Conservation (phyloP, 2,329 filamentous ascomycete species). For the Colletotrichum costaricense region DNA sequence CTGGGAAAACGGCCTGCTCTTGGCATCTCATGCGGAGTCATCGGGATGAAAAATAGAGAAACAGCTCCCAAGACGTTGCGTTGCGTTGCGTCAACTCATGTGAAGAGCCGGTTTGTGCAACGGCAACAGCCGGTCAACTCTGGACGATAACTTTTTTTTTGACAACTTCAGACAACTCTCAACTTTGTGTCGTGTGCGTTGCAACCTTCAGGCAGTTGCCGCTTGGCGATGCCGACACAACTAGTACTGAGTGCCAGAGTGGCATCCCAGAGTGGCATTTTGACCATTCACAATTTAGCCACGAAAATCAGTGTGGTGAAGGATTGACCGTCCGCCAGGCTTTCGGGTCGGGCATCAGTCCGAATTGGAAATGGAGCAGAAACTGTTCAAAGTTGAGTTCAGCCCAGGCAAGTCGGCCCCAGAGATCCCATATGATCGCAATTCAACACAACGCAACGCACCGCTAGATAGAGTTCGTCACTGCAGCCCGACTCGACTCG, state of each 20-base stretch:
- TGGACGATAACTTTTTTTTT: neutral
- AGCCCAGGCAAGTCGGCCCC: neutral
- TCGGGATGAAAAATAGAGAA: constrained; percentile 11
- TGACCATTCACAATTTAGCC: neutral
- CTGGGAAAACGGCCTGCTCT: constrained; percentile 3
- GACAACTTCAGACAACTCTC: neutral
- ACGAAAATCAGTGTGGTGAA: neutral
- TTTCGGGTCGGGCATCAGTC: constrained; percentile 9
- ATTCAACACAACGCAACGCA: constrained; percentile 1
- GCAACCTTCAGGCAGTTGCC: constrained; percentile 3
- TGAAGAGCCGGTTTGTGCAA: constrained; percentile 7
- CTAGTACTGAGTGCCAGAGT: neutral
- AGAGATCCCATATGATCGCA: neutral
- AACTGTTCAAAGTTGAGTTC: constrained; percentile 2
- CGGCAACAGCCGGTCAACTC: constrained; percentile 13
- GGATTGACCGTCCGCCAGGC: neutral
- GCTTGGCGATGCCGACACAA: constrained; percentile 20
- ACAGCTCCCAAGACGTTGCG: neutral
- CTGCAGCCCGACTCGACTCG: constrained; percentile 2
- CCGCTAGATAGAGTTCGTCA: constrained; percentile 19
- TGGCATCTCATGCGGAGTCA: constrained; percentile 16
- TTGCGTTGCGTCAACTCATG: neutral
- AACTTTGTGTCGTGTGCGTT: neutral
- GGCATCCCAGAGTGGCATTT: neutral
- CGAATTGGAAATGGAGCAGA: neutral